Conservation (phyloP, 805 yeast species). For the Wickerhamomyces pijperi region DNA sequence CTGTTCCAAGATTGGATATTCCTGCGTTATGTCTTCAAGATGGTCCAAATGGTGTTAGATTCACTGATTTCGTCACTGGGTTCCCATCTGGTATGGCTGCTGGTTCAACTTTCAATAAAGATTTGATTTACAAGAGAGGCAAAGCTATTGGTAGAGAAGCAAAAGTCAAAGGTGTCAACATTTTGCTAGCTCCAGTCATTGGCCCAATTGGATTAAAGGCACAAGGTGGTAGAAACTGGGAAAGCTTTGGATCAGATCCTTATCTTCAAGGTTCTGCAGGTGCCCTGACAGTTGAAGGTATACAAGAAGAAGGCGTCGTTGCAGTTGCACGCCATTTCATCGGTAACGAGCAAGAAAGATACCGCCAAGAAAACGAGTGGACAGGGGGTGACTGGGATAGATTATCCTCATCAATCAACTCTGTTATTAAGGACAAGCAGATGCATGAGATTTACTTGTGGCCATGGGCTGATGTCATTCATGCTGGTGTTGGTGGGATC, state of each 20-base stretch:
- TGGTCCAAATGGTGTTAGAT: slow-evolving; percentile 51
- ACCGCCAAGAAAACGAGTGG: slow-evolving; percentile 43
- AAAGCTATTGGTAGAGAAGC: slow-evolving; percentile 47
- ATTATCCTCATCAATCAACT: slow-evolving; percentile 32
- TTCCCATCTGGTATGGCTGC: slow-evolving; percentile 51
- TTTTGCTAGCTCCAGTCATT: slow-evolving; percentile 43
- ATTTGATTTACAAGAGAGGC: slow-evolving; percentile 40
- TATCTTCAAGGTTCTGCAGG: slow-evolving; percentile 47
- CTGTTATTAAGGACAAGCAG: slow-evolving; percentile 48
- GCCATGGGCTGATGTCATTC: slow-evolving; percentile 57
- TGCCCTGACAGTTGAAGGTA: slow-evolving; percentile 39
- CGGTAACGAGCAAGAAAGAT: slow-evolving; percentile 55
- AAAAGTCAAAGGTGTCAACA: slow-evolving; percentile 41
- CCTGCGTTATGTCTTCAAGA: slow-evolving; percentile 50
- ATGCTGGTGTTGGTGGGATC: slow-evolving; percentile 50
- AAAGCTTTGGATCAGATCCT: slow-evolving; percentile 53
- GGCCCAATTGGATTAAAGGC: slow-evolving; percentile 57
- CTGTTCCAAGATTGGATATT: slow-evolving; percentile 42
- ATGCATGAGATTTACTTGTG: slow-evolving; percentile 53
- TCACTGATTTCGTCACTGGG: slow-evolving; percentile 42
- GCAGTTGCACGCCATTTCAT: slow-evolving; percentile 47
- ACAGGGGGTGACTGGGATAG: slow-evolving; percentile 32
- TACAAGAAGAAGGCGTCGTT: slow-evolving; percentile 47
- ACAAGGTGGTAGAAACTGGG: slow-evolving; percentile 58
- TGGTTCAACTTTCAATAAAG: slow-evolving; percentile 46